Percentiles rank a stretch among this genome's conserved stretches.
phyloP scores from a whole-genome alignment of 352 stramenopile genomes.

The Globisporangium recalcitrans region DNA sequence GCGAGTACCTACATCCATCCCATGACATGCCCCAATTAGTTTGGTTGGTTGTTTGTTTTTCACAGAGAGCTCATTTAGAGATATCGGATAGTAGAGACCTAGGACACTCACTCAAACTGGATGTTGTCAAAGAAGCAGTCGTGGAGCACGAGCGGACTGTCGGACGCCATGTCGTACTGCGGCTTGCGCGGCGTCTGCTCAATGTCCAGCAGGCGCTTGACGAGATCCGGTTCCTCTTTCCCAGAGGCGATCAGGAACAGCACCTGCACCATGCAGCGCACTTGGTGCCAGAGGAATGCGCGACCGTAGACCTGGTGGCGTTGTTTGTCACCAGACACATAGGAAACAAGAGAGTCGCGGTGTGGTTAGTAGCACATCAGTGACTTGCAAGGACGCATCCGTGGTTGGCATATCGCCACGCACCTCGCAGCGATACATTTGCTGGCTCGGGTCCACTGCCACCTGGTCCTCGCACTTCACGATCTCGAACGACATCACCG shows the following conservation, averaged over 20 bases:
- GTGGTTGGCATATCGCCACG: constrained; percentile 12
- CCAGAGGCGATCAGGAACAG: constrained; percentile 94
- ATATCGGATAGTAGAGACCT: constrained; percentile 5
- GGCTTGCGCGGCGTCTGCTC: constrained; percentile 72
- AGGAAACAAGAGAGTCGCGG: neutral
- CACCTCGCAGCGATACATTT: constrained; percentile 70
- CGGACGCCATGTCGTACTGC: constrained; percentile 94
- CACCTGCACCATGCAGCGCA: constrained; percentile 97
- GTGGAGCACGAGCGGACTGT: constrained; percentile 96
- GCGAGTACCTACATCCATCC: constrained; percentile 54
- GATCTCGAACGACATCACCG: constrained; percentile 77
- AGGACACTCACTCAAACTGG: constrained; percentile 51
- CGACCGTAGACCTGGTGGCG: constrained; percentile 61
- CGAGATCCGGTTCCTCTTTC: constrained; percentile 86
- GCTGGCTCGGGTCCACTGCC: constrained; percentile 33
- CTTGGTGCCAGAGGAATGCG: constrained; percentile 99
- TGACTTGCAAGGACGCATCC: neutral
- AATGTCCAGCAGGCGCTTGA: constrained; percentile 93
- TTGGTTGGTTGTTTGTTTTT: too few relatives aligned
- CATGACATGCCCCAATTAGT: neutral
- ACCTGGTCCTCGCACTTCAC: constrained; percentile 51
- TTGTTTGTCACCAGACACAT: neutral
- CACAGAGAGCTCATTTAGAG: neutral
- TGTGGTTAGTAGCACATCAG: neutral
- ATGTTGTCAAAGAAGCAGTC: constrained; percentile 92